Evolutionary conservation across 805 yeast genomes (phyloP).

Genomic region (Ogataea minuta): DNA sequence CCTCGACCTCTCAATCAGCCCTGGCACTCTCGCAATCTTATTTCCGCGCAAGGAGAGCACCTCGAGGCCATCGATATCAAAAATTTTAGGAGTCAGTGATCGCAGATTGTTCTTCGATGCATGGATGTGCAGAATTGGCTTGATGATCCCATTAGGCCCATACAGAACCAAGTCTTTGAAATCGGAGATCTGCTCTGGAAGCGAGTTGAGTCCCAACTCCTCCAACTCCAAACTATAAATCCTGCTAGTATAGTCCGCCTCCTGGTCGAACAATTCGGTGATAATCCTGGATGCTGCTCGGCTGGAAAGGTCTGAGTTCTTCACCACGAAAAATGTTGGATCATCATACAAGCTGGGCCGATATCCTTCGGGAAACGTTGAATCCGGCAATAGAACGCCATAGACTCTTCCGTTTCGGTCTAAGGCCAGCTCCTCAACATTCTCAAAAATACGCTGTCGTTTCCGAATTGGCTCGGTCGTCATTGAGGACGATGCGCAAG

Average conservation of each 20-base stretch:
- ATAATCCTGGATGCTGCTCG: slow-evolving; percentile 41
- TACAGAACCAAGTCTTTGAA: slow-evolving; percentile 52
- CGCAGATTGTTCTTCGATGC: slow-evolving; percentile 49
- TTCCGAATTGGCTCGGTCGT: slow-evolving; percentile 26
- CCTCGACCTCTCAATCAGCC: slow-evolving; percentile 40
- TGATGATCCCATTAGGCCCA: slow-evolving; percentile 32
- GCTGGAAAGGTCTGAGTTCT: slow-evolving; percentile 22
- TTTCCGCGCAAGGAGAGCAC: slow-evolving; percentile 55
- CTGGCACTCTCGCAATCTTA: slow-evolving; percentile 45
- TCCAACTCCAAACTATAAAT: slow-evolving; percentile 46
- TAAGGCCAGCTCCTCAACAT: slow-evolving; percentile 42
- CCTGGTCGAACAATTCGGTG: slow-evolving; percentile 45
- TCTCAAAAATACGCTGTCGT: slow-evolving; percentile 22
- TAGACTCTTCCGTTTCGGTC: slow-evolving; percentile 44
- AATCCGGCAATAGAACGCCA: slow-evolving; percentile 31
- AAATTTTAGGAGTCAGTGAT: slow-evolving; percentile 48
- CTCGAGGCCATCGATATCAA: slow-evolving; percentile 47
- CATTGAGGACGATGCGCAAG: slow-evolving; percentile 20
- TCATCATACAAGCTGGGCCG: slow-evolving; percentile 33
- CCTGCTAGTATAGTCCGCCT: slow-evolving; percentile 30
- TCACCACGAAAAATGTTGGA: slow-evolving; percentile 33
- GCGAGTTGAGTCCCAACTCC: slow-evolving; percentile 41
- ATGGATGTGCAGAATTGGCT: slow-evolving; percentile 45
- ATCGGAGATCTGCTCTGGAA: slow-evolving; percentile 61
- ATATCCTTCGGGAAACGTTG: slow-evolving; percentile 30